A percentile compares a stretch with the other conserved stretches of the same genome.
Evolutionary conservation across 768 basidiomycete genomes (phyloP).

Genomic region (Gloeophyllum trabeum): DNA sequence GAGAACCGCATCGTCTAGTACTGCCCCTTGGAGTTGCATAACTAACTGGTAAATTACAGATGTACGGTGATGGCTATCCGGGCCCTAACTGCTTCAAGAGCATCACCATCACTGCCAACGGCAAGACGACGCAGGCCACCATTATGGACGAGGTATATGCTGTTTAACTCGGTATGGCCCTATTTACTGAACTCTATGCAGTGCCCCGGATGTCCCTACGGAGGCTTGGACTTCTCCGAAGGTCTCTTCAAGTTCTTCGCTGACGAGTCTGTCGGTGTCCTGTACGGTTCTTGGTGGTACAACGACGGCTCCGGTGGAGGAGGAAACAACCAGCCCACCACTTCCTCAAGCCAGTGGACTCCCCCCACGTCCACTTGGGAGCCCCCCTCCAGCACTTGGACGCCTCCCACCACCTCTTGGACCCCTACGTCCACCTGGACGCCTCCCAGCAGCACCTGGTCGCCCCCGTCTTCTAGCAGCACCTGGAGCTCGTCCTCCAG

Average conservation of each 20-base stretch:
- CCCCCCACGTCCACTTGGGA: constrained; percentile 11
- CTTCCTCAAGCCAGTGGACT: constrained; percentile 11
- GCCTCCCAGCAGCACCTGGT: constrained; percentile 12
- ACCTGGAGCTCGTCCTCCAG: constrained; percentile 10
- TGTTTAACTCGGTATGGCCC: not conserved
- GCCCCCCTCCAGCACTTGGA: constrained; percentile 8
- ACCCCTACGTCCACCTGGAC: constrained; percentile 8
- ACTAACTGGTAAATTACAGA: too few species aligned
- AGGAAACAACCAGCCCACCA: constrained; percentile 11
- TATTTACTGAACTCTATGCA: constrained; percentile 13
- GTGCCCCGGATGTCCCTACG: constrained; percentile 58
- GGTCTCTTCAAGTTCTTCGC: constrained; percentile 62
- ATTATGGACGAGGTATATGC: constrained; percentile 50
- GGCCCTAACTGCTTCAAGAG: constrained; percentile 49
- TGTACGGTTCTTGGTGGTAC: constrained; percentile 55
- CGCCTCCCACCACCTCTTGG: constrained; percentile 8
- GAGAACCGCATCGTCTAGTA: too few species aligned
- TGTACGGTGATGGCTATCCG: constrained; percentile 49
- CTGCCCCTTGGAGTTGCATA: too few species aligned
- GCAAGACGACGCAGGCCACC: constrained; percentile 43
- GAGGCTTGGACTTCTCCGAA: constrained; percentile 56
- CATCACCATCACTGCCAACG: constrained; percentile 51
- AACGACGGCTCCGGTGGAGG: constrained; percentile 23
- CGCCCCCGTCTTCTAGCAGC: constrained; percentile 5
- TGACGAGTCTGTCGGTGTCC: constrained; percentile 31